Base-by-base conservation (phyloP, 108 stramenopile genomes). In the Pseudonitzschia multistriata region DNA sequence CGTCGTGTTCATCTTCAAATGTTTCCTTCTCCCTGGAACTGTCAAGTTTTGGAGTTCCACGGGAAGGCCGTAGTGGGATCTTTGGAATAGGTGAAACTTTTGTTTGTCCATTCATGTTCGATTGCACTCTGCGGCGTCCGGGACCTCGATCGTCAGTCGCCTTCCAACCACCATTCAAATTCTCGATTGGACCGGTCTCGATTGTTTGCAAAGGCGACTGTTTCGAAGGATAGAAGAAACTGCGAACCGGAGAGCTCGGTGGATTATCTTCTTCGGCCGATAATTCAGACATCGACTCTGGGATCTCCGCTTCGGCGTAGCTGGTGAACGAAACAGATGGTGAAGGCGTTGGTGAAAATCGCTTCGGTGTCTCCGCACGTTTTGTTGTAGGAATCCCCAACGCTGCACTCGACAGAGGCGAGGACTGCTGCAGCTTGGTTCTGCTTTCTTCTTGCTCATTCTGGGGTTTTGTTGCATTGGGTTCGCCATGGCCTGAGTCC, bases 211-310 rank as follows among this genome's bases (percentile, higher is more conserved):
- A 37, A 30, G 49, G 67, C 14, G 57, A 24, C n/a, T 63, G 49
- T 39, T 53, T 61, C 10, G 67, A 57, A 25, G 81, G 81, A 63
- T 82, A 82, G 52, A 82, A 82, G 62, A 82, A 82, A 17, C 67
- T 67, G 49, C 67, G 76, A n/a, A 82, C 30, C 39, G 81, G 17
- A 45, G 42, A 45, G 8, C 17, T 45, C 3, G 17, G 11, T 3
- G 42, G 2, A 45, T 45, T 13, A 25, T 55, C 24, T 25, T 55
- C n/a, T 5, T 55, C 54, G 3, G 27, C 22, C 1, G 54, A 55
- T 55, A 55, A n/a, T 55, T 55, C 54, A n/a, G 54, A 55, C 13
- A 55, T 14, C 14, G 29, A 55, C 27, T 55, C 54, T 55, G 22
- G 6, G 29, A 55, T 30, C n/a, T 55, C 54, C 1, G 22, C 54